These are phyloP conservation scores for Boletus tomentosulus DNA, from an alignment of 768 basidiomycete genomes.

Conservation along the genomic window DNA sequence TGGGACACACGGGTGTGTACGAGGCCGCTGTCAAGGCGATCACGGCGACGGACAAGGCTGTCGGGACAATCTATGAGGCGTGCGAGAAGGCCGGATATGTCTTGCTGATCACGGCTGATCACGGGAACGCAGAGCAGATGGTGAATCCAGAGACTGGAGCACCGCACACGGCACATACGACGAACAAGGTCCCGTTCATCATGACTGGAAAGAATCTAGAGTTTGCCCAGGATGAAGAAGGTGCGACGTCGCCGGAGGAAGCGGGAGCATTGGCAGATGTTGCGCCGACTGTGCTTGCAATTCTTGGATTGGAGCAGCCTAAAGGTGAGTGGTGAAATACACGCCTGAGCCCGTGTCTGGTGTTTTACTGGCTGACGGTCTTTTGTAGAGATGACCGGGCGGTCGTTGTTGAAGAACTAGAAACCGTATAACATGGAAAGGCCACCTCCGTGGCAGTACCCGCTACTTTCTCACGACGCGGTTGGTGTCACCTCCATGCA, in stretches of 20 bases:
- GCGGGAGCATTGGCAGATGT: conserved; percentile 83
- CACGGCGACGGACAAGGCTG: conserved; percentile 82
- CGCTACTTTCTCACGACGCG: too few relatives aligned
- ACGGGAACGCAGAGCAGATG: conserved; percentile 97
- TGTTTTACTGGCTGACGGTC: conserved; percentile 1
- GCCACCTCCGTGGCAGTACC: too few relatives aligned
- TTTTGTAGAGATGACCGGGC: conserved; percentile 27
- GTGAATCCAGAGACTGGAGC: conserved; percentile 74
- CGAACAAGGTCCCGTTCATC: conserved; percentile 86
- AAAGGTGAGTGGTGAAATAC: conserved; percentile 43
- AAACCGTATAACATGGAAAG: too few relatives aligned
- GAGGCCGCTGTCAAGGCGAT: conserved; percentile 91
- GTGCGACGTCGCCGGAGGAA: conserved; percentile 47
- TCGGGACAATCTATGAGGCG: conserved; percentile 82
- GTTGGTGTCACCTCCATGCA: too few relatives aligned
- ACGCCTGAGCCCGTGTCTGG: not conserved
- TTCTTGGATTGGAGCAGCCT: conserved; percentile 71
- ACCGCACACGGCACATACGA: conserved; percentile 91
- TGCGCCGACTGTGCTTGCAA: conserved; percentile 80
- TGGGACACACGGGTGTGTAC: conserved; percentile 89
- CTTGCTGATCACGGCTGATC: conserved; percentile 85
- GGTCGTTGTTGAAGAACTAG: conserved; percentile 28
- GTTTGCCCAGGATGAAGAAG: conserved; percentile 50
- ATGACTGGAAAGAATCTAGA: conserved; percentile 63
- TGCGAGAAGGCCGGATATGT: conserved; percentile 84